These are phyloP conservation scores for Prunus yedoensis DNA, from an alignment of 331 rosid species.

Conservation along the genomic window DNA sequence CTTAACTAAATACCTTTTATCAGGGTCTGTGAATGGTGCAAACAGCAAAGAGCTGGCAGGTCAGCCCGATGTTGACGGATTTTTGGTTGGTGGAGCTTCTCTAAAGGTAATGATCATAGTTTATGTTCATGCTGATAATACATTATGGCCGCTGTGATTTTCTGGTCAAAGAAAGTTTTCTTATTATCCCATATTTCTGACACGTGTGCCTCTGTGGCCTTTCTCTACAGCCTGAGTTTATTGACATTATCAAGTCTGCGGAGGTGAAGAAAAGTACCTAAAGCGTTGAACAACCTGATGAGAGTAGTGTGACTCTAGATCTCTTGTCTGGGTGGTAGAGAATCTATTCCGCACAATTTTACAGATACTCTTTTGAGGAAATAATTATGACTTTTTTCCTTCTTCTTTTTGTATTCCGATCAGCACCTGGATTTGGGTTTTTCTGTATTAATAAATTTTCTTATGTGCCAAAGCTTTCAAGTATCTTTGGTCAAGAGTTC, in stretches of 20 bases:
- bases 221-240: slow-evolving; percentile 42
- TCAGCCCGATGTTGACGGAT: slow-evolving; percentile 42
- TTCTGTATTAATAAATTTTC: slow-evolving; percentile 8
- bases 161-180: not conserved
- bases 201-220: not conserved
- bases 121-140: not conserved
- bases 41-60: slow-evolving; percentile 41
- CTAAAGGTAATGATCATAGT: slow-evolving; percentile 29
- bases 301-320: slow-evolving; percentile 10
- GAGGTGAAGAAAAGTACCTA: slow-evolving; percentile 40
- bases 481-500: not conserved
- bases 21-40: slow-evolving; percentile 49
- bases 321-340: slow-evolving; percentile 14
- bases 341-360: slow-evolving; percentile 15
- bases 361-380: slow-evolving; percentile 1
- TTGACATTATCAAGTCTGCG: slow-evolving; percentile 45
- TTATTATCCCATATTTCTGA: not conserved
- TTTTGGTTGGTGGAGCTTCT: slow-evolving; percentile 57
- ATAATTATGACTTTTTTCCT: slow-evolving; percentile 5
- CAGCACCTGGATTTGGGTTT: slow-evolving; percentile 11
- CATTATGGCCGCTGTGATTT: not conserved
- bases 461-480: not conserved
- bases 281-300: not conserved
- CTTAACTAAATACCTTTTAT: not conserved
- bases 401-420: not conserved